These are phyloP conservation scores for Rubroboletus pulcherrimus DNA, from an alignment of 768 basidiomycete species.

Conservation along the genomic window DNA sequence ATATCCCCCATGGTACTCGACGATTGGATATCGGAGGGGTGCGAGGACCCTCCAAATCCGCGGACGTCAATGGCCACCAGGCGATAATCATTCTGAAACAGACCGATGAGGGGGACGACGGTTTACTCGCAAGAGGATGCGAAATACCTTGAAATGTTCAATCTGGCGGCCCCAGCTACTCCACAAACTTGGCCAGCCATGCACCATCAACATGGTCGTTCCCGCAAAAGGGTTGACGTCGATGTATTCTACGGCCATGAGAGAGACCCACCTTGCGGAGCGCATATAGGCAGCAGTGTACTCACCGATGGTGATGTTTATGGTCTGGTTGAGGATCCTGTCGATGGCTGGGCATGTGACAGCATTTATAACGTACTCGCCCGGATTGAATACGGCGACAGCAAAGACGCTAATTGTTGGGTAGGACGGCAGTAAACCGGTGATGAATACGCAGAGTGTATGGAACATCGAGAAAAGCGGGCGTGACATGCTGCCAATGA, in stretches of 20 bases:
- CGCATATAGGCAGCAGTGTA: constrained; percentile 10
- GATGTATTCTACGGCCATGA: constrained; percentile 47
- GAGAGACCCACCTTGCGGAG: not conserved
- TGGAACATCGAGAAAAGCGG: not conserved
- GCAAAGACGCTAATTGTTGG: not conserved
- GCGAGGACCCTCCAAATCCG: constrained; percentile 66
- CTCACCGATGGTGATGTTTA: constrained; percentile 48
- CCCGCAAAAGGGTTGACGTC: constrained; percentile 55
- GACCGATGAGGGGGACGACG: not conserved
- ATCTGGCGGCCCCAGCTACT: constrained; percentile 73
- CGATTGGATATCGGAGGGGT: constrained; percentile 57
- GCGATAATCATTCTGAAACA: constrained; percentile 52
- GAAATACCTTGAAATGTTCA: constrained; percentile 52
- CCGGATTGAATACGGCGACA: constrained; percentile 34
- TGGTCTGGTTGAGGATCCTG: constrained; percentile 29
- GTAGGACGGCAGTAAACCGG: not conserved
- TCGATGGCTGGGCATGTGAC: constrained; percentile 42
- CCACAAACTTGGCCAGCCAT: constrained; percentile 81
- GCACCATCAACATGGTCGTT: constrained; percentile 60
- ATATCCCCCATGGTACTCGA: constrained; percentile 61
- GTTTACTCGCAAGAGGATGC: too few species aligned
- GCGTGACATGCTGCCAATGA: not conserved
- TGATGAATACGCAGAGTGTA: not conserved
- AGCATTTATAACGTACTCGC: constrained; percentile 31
- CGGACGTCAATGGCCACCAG: constrained; percentile 62